Conservation (phyloP, 2,329 filamentous ascomycete genomes). For the Pseudogymnoascus sp. region DNA sequence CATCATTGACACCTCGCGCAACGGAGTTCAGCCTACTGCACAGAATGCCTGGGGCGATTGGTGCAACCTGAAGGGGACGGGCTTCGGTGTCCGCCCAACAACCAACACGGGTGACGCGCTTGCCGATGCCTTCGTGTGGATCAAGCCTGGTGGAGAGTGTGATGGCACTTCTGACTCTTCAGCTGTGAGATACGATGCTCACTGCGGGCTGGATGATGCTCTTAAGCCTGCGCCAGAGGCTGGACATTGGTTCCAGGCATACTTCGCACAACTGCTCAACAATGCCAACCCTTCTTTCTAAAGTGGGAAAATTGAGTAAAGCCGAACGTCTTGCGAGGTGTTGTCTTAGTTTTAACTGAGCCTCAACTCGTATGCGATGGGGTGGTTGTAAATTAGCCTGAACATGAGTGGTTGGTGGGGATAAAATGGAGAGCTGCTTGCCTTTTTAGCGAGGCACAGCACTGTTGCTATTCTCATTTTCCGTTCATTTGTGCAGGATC, state of each 20-base stretch:
- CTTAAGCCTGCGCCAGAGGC: slow-evolving; percentile 63
- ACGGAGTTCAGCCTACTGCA: slow-evolving; percentile 53
- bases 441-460: background rate
- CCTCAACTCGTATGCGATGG: background rate
- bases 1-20: slow-evolving; percentile 54
- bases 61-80: slow-evolving; percentile 60
- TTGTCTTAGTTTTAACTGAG: background rate
- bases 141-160: slow-evolving; percentile 58
- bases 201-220: slow-evolving; percentile 46
- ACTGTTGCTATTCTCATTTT: background rate
- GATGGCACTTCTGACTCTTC: slow-evolving; percentile 36
- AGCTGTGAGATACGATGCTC: slow-evolving; percentile 43
- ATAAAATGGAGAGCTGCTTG: background rate
- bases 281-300: slow-evolving; percentile 51
- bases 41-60: slow-evolving; percentile 57
- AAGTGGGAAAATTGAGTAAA: slow-evolving; percentile 4
- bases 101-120: slow-evolving; percentile 54
- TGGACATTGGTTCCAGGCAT: slow-evolving; percentile 57
- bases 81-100: slow-evolving; percentile 59
- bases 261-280: slow-evolving; percentile 51
- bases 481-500: background rate
- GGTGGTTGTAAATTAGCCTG: background rate
- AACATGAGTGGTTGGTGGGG: background rate
- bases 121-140: slow-evolving; percentile 63
- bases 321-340: background rate